Evolutionary conservation across 257 asterid genomes (phyloP).

Genomic region (Salvia hispanica): DNA sequence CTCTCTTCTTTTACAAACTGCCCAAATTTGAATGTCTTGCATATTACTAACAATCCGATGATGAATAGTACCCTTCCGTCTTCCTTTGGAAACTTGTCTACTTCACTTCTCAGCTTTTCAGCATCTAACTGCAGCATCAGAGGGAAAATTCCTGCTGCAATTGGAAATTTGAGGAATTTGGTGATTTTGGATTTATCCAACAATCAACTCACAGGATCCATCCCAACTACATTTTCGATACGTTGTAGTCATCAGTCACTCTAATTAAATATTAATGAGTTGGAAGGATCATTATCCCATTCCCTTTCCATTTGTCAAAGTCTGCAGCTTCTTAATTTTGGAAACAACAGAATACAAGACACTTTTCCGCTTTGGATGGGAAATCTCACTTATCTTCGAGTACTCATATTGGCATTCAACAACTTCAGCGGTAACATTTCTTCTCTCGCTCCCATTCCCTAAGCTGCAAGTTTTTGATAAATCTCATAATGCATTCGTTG

Average conservation of each 20-base stretch:
- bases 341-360: constrained; percentile 34
- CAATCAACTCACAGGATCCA: too few species aligned
- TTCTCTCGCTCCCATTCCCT: constrained; percentile 5
- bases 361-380: constrained; percentile 39
- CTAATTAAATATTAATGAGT: not conserved
- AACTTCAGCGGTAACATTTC: constrained; percentile 26
- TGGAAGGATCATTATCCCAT: constrained; percentile 10
- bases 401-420: constrained; percentile 33
- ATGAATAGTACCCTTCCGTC: constrained; percentile 1
- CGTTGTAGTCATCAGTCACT: not conserved
- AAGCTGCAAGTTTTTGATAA: constrained; percentile 32
- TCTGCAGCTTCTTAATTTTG: constrained; percentile 23
- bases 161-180: not conserved
- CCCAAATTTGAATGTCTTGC: not conserved
- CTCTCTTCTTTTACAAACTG: not conserved
- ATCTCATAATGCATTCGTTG: constrained; percentile 31
- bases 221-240: constrained; percentile 5
- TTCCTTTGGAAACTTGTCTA: not conserved
- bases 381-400: constrained; percentile 32
- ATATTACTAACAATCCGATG: not conserved
- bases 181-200: too few species aligned
- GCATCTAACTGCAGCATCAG: not conserved
- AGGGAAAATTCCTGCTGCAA: not conserved
- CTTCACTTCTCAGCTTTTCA: not conserved
- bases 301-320: constrained; percentile 29